Base-by-base conservation (phyloP, 345 rosid species). In the Camelina sativa region DNA sequence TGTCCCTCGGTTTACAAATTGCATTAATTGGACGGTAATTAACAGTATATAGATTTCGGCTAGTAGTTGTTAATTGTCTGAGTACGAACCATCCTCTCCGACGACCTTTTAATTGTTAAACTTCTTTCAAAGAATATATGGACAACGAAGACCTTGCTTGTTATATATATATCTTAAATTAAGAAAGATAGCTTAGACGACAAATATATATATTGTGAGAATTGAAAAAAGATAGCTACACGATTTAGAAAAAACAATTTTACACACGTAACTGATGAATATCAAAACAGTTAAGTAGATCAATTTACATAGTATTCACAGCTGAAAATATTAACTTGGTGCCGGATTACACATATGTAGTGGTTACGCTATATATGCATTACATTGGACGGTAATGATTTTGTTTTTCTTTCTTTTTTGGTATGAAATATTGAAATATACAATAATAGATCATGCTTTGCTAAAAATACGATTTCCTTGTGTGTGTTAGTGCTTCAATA, bases 11-110 rank as follows among this genome's bases (percentile, higher is more conserved):
- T 60, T 60, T 68, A 60, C 17, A 67, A 8, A 61, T 32, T 68
- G 22, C 62, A 61, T 68, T 75, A 41, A 54, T 48, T 75, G 12
- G 37, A 25, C 60, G 78, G 46, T 58, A 38, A 6, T 5, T 58
- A 3, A 28, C 12, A 5, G 2, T 34, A 28, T 56, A 5, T 20
- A 34, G 19, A 20, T 13, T 64, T 28, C 9, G 55, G 56, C n/a
- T 57, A 15, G 5, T 65, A 11, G 46, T 48, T 20, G 50, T 62
- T 62, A 28, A 28, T 11, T 38, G 6, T 37, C 46, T n/a, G 5
- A 58, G 10, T 17, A 35, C 28, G 19, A 35, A 35, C 64, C 10
- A 37, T 46, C 28, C 35, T 59, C 64, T 13, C 22, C 51, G 12
- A 22, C 51, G 2, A 28, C 30, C 30, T 13, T 62, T 23, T 62